Conservation (phyloP, 208 protist genomes). For the Leishmania arabica region DNA sequence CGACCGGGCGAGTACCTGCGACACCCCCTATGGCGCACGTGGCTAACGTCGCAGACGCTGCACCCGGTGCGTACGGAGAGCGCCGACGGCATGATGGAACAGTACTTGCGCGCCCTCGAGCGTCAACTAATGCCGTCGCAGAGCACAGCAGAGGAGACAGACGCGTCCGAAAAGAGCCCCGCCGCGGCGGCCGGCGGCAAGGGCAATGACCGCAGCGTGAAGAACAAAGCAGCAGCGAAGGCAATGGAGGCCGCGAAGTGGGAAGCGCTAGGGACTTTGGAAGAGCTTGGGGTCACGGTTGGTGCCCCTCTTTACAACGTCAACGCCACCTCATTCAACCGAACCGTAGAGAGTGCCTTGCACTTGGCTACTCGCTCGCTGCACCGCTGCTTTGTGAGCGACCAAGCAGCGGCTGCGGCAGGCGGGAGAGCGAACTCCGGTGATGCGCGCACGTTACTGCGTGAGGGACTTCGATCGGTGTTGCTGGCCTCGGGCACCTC, state of each 20-base stretch:
- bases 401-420: background rate
- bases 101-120: slow-evolving; percentile 29
- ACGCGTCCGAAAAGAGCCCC: too few relatives aligned
- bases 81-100: slow-evolving; percentile 30
- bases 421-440: background rate
- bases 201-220: background rate
- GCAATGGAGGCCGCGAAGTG: background rate
- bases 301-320: slow-evolving; percentile 21
- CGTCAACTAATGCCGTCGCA: background rate
- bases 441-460: background rate
- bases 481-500: background rate
- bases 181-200: background rate
- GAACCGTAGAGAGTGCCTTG: slow-evolving; percentile 13
- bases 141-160: background rate
- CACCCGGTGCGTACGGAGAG: slow-evolving; percentile 29
- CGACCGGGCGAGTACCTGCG: slow-evolving; percentile 34
- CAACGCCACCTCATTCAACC: background rate
- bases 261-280: background rate
- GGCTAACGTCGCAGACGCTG: slow-evolving; percentile 19
- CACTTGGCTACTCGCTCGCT: slow-evolving; percentile 2
- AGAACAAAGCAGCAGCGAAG: background rate
- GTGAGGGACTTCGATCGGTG: slow-evolving; percentile 1
- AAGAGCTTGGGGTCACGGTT: slow-evolving; percentile 6
- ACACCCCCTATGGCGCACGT: slow-evolving; percentile 43
- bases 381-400: background rate